These are phyloP conservation scores for Podaxis mareebaensis DNA, from an alignment of 768 basidiomycete species.

Conservation along the genomic window DNA sequence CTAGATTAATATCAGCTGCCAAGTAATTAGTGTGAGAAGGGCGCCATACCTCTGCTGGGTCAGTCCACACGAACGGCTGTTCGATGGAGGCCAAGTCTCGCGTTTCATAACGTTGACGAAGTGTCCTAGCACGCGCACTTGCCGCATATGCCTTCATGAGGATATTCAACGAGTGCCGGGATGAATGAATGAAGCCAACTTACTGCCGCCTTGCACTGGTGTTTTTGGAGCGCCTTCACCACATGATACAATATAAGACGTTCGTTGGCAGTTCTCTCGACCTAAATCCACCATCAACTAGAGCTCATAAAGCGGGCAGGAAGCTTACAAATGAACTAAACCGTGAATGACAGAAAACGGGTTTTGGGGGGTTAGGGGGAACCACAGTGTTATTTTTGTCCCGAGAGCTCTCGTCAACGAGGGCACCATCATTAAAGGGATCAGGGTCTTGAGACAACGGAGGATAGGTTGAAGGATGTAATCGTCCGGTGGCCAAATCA, in stretches of 20 bases:
- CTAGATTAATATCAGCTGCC: constrained; percentile 19
- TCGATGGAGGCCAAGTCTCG: constrained; percentile 34
- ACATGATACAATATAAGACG: constrained; percentile 32
- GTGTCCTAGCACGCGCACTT: constrained; percentile 33
- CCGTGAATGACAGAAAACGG: constrained; percentile 32
- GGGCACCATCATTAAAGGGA: neutral
- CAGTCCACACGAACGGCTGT: constrained; percentile 46
- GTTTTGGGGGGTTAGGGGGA: constrained; percentile 8
- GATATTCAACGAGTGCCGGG: constrained; percentile 17
- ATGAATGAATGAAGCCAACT: constrained; percentile 21
- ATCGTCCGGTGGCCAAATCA: constrained; percentile 19
- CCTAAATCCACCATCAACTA: constrained; percentile 18
- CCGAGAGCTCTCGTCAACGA: constrained; percentile 1
- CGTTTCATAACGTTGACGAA: constrained; percentile 41
- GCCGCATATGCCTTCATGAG: constrained; percentile 40
- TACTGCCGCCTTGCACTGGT: constrained; percentile 39
- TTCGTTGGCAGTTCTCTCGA: constrained; percentile 24
- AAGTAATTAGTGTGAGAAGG: neutral
- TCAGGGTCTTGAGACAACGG: neutral
- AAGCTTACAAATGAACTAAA: constrained; percentile 31
- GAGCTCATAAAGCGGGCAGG: neutral
- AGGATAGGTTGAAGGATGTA: neutral
- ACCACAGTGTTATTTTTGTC: neutral
- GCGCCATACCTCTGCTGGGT: constrained; percentile 49
- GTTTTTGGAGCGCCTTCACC: constrained; percentile 35